phyloP scores from a whole-genome alignment of 2,329 filamentous ascomycete genomes.

The Periconia digitata region DNA sequence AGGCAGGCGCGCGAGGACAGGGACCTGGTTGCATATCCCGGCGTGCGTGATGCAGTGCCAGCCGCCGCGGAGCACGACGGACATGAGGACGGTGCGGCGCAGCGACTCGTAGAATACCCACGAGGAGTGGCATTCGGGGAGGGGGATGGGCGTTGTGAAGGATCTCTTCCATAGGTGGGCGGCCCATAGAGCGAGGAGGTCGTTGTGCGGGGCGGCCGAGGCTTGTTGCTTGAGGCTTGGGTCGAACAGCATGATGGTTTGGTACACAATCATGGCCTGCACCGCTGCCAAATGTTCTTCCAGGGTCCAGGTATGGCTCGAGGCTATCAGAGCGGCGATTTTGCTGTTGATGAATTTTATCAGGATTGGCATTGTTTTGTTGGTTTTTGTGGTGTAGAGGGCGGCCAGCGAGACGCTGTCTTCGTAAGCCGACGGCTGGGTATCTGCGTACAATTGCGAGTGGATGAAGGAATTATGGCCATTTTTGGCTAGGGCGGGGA shows the following conservation, averaged over 20 bases:
- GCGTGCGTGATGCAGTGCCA: slow-evolving; percentile 21
- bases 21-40: slow-evolving; percentile 26
- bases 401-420: slow-evolving; percentile 27
- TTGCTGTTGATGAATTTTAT: slow-evolving; percentile 22
- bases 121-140: slow-evolving; percentile 8
- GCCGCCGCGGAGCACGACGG: slow-evolving; percentile 26
- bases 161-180: slow-evolving; percentile 32
- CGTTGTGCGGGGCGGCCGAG: slow-evolving; percentile 19
- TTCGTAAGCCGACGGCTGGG: slow-evolving; percentile 27
- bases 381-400: slow-evolving; percentile 27
- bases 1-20: slow-evolving; percentile 23
- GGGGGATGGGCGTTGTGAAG: slow-evolving; percentile 18
- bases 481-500: slow-evolving; percentile 23
- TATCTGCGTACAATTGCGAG: slow-evolving; percentile 18
- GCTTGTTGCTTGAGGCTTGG: slow-evolving; percentile 16
- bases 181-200: slow-evolving; percentile 28
- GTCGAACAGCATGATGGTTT: slow-evolving; percentile 34
- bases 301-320: slow-evolving; percentile 21
- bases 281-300: slow-evolving; percentile 33
- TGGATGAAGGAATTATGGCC: slow-evolving; percentile 29
- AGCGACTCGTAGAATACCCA: slow-evolving; percentile 35
- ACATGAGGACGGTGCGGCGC: slow-evolving; percentile 30
- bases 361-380: slow-evolving; percentile 19
- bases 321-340: slow-evolving; percentile 15
- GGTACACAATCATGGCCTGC: slow-evolving; percentile 35